These are phyloP conservation scores for Plasmodium gonderi DNA, from an alignment of 169 alveolate species.

Conservation along the genomic window DNA sequence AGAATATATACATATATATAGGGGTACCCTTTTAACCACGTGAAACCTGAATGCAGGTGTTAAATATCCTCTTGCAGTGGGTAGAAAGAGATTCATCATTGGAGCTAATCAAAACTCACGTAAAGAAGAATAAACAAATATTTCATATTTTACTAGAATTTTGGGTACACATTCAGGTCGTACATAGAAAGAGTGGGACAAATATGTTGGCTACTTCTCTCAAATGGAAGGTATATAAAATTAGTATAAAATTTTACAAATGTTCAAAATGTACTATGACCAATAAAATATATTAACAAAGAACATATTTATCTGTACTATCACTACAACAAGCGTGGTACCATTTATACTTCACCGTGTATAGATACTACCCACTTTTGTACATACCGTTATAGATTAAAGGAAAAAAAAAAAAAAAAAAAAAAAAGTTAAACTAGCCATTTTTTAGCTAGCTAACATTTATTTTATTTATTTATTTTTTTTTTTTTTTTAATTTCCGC, in stretches of 20 bases:
- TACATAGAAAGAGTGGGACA: not conserved
- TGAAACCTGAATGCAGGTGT: not conserved
- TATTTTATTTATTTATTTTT: not conserved
- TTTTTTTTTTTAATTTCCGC: not conserved
- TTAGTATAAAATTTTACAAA: not conserved
- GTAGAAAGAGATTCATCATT: not conserved
- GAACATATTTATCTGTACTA: not conserved
- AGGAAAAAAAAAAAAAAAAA: not conserved
- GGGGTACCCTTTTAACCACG: not conserved
- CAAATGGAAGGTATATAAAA: not conserved
- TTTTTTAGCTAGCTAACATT: not conserved
- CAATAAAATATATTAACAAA: not conserved
- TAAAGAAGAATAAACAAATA: conserved; percentile 18
- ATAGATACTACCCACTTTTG: not conserved
- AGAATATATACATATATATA: not conserved
- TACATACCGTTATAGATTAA: not conserved
- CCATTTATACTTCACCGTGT: not conserved
- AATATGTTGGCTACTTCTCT: not conserved
- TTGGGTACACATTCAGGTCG: conserved; percentile 14
- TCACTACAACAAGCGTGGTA: no score
- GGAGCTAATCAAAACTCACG: not conserved
- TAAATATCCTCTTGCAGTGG: conserved; percentile 26
- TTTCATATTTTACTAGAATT: conserved; percentile 11
- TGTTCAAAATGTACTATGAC: not conserved
- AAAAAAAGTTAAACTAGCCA: no score